Conservation (phyloP, 2,329 filamentous ascomycete species). For the Ilyonectria mors-panacis region DNA sequence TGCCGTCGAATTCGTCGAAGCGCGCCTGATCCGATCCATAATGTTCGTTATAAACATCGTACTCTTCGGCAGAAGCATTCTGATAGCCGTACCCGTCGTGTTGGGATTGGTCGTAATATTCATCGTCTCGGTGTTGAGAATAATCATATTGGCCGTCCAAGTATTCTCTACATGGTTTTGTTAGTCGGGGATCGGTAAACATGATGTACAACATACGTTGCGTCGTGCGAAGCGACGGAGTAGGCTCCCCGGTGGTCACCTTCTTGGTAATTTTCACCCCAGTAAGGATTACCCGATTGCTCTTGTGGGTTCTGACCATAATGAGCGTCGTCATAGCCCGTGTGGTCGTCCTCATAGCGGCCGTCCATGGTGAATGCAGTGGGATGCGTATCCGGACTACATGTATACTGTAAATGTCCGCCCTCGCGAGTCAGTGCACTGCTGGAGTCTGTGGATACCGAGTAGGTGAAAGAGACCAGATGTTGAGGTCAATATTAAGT, state of each 20-base stretch:
- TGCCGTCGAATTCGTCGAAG: background rate
- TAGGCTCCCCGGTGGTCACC: background rate
- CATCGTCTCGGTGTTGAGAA: background rate
- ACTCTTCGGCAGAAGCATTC: background rate
- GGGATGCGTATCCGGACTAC: background rate
- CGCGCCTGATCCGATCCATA: background rate
- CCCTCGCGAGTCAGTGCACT: background rate
- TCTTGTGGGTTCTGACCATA: background rate
- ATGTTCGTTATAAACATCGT: background rate
- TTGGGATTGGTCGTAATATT: no score
- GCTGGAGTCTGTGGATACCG: background rate
- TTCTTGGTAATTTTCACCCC: background rate
- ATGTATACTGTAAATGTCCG: background rate
- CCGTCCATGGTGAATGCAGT: background rate
- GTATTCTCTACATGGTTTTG: background rate
- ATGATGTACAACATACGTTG: background rate
- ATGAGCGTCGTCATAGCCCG: background rate
- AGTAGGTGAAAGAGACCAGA: background rate
- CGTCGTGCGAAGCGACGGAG: background rate
- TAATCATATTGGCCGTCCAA: background rate
- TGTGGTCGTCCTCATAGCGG: background rate
- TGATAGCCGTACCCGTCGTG: background rate
- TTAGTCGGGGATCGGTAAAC: background rate
- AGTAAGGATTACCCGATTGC: background rate
- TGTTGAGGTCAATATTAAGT: background rate